A percentile compares a stretch with the other conserved stretches of the same genome.
Conservation (phyloP, 208 protist species). For the Acanthamoeba triangularis region DNA sequence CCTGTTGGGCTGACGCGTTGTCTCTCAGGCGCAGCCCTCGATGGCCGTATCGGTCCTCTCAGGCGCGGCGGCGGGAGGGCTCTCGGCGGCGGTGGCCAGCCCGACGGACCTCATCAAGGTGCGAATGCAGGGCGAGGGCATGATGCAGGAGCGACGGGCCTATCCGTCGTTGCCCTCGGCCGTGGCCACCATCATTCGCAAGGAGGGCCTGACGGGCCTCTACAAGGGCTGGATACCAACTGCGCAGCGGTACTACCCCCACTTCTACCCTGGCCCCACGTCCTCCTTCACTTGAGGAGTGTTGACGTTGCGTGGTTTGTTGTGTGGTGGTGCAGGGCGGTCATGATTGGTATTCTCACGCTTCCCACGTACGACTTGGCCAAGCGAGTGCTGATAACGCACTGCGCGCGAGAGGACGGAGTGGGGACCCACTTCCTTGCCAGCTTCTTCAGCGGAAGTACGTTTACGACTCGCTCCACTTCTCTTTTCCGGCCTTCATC, state of each 20-base stretch:
- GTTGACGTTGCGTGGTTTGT: not conserved
- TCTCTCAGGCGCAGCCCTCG: not conserved
- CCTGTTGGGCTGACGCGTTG: not conserved
- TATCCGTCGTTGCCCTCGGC: conserved; percentile 66
- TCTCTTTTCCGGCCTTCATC: not conserved
- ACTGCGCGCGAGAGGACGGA: not conserved
- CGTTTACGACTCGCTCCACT: not conserved
- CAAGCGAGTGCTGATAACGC: conserved; percentile 3
- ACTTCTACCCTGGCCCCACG: conserved; percentile 40
- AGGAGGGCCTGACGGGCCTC: conserved; percentile 74
- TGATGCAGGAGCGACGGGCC: conserved; percentile 19
- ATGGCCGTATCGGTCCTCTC: not conserved
- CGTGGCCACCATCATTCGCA: conserved; percentile 68
- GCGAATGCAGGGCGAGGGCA: conserved; percentile 76
- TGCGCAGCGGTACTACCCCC: conserved; percentile 68
- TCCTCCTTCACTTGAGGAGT: conserved; percentile 66
- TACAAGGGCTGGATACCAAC: conserved; percentile 79
- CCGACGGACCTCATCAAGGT: conserved; percentile 84
- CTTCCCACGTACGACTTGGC: conserved; percentile 34
- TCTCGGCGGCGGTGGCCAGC: conserved; percentile 78
- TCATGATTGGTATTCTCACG: not conserved
- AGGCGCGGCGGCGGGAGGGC: conserved; percentile 32
- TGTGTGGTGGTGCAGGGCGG: not conserved
- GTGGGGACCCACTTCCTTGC: not conserved
- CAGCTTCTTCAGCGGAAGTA: conserved; percentile 7